Evolutionary conservation across 164 flowering plant genomes (phyloP).

Genomic region (Sedum album): DNA sequence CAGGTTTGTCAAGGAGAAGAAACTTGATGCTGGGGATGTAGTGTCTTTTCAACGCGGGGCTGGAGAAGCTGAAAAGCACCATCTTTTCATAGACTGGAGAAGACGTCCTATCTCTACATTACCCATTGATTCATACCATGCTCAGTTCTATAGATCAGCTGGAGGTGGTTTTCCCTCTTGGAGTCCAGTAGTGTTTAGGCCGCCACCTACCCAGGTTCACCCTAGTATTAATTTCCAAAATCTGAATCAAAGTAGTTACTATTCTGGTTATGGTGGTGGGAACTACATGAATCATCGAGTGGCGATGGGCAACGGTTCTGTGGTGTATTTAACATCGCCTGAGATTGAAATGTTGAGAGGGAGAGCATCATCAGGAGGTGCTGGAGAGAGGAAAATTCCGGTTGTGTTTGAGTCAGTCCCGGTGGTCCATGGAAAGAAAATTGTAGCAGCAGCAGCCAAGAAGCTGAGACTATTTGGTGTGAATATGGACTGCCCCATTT

Average conservation of each 20-base stretch:
- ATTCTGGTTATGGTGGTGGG: slow-evolving; percentile 1
- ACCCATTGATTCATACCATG: slow-evolving; percentile 9
- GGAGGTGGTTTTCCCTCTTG: neutral
- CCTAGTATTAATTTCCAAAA: slow-evolving; percentile 3
- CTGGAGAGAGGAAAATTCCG: slow-evolving; percentile 17
- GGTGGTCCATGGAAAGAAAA: slow-evolving; percentile 51
- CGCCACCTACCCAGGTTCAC: neutral
- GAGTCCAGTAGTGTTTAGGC: neutral
- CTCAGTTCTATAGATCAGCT: slow-evolving; percentile 6
- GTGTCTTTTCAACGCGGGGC: slow-evolving; percentile 73
- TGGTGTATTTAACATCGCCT: slow-evolving; percentile 23
- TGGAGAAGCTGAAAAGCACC: slow-evolving; percentile 41
- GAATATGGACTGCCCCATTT: slow-evolving; percentile 71
- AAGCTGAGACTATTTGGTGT: slow-evolving; percentile 80
- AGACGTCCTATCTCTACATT: slow-evolving; percentile 40
- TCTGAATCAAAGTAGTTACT: neutral
- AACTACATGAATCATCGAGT: neutral
- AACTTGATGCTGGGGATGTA: slow-evolving; percentile 81
- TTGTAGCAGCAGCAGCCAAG: slow-evolving; percentile 34
- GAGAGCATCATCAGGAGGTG: slow-evolving; percentile 10
- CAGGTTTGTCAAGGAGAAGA: slow-evolving; percentile 90
- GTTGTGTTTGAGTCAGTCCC: slow-evolving; percentile 68
- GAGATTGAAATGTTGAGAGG: slow-evolving; percentile 7
- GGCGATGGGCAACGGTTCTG: neutral
- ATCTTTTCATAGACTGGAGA: slow-evolving; percentile 76